These are phyloP conservation scores for Botrytis deweyae DNA, from an alignment of 2,329 filamentous ascomycete species.

Conservation along the genomic window DNA sequence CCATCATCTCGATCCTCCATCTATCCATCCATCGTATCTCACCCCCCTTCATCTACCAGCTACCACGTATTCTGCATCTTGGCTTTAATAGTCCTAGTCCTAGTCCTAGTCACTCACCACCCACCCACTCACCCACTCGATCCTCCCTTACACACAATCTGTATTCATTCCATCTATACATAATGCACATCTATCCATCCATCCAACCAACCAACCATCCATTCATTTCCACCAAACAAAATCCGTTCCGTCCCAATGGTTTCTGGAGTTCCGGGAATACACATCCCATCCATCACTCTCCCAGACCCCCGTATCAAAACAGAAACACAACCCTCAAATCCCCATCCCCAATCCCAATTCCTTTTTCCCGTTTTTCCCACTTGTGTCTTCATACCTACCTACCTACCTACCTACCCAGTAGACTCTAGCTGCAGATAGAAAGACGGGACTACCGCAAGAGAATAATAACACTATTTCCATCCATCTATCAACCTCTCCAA, in stretches of 20 bases:
- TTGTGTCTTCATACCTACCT: too few species aligned
- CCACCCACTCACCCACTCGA: too few species aligned
- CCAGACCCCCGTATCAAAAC: too few species aligned
- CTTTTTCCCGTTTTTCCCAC: too few species aligned
- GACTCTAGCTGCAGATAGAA: too few species aligned
- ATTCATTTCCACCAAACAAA: background rate
- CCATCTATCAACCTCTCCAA: background rate
- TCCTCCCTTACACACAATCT: background rate
- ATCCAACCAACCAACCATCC: background rate
- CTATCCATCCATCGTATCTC: background rate
- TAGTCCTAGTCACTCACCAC: background rate
- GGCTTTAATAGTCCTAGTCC: background rate
- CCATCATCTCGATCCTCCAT: background rate
- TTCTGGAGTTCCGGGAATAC: background rate
- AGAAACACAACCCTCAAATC: too few species aligned
- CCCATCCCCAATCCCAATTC: too few species aligned
- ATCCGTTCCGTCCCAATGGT: background rate
- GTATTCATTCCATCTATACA: background rate
- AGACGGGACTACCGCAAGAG: too few species aligned
- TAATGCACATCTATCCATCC: background rate
- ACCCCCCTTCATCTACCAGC: background rate
- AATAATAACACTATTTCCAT: background rate
- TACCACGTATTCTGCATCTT: conserved; percentile 8
- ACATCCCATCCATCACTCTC: background rate
- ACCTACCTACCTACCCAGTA: too few species aligned